phyloP scores from a whole-genome alignment of 176 grass and related monocot species.

The Musa itinerans region DNA sequence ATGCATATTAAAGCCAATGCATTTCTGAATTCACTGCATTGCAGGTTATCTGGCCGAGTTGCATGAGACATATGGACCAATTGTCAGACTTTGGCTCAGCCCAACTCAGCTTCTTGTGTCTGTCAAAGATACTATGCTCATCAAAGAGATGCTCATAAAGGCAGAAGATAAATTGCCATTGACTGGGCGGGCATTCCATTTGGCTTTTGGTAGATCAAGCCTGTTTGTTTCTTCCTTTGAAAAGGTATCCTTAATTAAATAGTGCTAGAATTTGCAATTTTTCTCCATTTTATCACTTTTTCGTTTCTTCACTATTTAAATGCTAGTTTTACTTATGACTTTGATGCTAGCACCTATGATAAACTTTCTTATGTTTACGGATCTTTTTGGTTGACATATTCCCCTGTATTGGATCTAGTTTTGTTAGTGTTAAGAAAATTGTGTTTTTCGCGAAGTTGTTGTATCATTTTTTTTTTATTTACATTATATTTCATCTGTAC shows the following conservation, averaged over 20 bases:
- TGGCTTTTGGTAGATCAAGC: conserved; percentile 75
- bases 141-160: conserved; percentile 71
- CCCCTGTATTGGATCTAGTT: neutral
- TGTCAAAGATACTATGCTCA: conserved; percentile 56
- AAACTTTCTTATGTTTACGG: neutral
- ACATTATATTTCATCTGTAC: neutral
- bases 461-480: neutral
- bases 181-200: conserved; percentile 66
- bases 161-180: conserved; percentile 81
- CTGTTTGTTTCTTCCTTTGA: conserved; percentile 67
- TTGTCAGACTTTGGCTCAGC: conserved; percentile 75
- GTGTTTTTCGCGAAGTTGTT: neutral
- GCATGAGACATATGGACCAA: conserved; percentile 73
- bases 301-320: neutral
- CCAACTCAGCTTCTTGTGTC: conserved; percentile 88
- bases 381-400: neutral
- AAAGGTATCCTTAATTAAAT: conserved; percentile 39
- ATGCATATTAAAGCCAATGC: conserved; percentile 14
- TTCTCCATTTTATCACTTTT: neutral
- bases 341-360: neutral
- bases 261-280: conserved; percentile 2
- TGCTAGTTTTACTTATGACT: neutral
- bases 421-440: neutral
- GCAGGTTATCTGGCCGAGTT: conserved; percentile 65
- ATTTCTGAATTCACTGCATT: conserved; percentile 19